These are phyloP conservation scores for Calocybe indica DNA, from an alignment of 768 basidiomycete genomes.

Conservation along the genomic window DNA sequence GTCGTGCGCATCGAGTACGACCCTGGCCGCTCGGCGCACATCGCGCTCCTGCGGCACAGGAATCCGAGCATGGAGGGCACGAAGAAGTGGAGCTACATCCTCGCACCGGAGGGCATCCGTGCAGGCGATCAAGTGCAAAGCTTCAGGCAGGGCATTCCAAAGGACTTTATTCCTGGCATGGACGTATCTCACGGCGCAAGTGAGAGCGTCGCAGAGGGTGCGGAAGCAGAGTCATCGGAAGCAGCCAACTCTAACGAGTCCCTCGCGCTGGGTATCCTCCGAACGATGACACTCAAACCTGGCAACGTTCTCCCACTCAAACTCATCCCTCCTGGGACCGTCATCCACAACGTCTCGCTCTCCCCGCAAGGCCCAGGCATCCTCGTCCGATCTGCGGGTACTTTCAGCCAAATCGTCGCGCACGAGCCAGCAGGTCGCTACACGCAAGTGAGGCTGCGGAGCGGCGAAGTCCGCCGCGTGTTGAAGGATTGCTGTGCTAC, in stretches of 20 bases:
- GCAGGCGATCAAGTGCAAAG: conserved; percentile 87
- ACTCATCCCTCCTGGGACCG: conserved; percentile 87
- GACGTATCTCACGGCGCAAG: conserved; percentile 15
- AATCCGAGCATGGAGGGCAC: conserved; percentile 44
- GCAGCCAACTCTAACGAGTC: conserved; percentile 39
- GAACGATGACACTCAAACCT: conserved; percentile 75
- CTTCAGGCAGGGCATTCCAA: conserved; percentile 78
- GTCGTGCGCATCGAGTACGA: conserved; percentile 97
- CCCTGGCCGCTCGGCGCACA: conserved; percentile 89
- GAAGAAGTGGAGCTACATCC: conserved; percentile 81
- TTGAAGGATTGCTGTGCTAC: conserved; percentile 80
- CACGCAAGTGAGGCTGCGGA: conserved; percentile 79
- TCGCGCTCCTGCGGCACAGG: conserved; percentile 77
- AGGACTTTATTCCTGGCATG: conserved; percentile 61
- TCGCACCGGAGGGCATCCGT: conserved; percentile 84
- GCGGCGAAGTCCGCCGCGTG: conserved; percentile 89
- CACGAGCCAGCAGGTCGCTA: conserved; percentile 71
- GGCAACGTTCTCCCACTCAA: conserved; percentile 92
- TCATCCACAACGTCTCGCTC: conserved; percentile 83
- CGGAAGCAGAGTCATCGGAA: conserved; percentile 15
- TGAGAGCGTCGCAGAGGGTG: conserved; percentile 11
- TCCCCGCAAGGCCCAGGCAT: conserved; percentile 68
- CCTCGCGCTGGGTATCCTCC: conserved; percentile 80
- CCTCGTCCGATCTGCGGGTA: conserved; percentile 87
- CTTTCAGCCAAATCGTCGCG: conserved; percentile 74